Evolutionary conservation across 192 early-diverging fungal genomes (phyloP).

Genomic region (Podila epigama): DNA sequence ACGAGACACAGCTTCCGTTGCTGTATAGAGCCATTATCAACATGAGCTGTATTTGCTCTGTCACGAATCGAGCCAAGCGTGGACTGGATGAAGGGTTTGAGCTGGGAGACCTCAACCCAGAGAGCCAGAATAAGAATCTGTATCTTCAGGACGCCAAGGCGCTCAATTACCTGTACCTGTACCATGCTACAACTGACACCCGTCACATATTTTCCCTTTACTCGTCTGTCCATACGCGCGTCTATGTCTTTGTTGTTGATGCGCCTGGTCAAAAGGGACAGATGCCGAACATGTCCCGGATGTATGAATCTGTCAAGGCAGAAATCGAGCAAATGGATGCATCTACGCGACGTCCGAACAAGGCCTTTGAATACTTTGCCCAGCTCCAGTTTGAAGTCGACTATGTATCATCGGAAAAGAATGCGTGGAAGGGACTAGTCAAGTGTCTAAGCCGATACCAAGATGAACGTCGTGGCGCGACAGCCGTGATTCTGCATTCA

Average conservation of each 20-base stretch:
- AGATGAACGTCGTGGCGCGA: conserved; percentile 66
- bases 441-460: conserved; percentile 67
- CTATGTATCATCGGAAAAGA: conserved; percentile 55
- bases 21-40: conserved; percentile 82
- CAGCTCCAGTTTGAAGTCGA: conserved; percentile 59
- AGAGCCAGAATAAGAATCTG: conserved; percentile 21
- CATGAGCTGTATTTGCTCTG: conserved; percentile 70
- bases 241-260: conserved; percentile 83
- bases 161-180: conserved; percentile 77
- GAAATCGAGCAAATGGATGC: conserved; percentile 44
- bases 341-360: conserved; percentile 36
- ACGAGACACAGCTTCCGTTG: conserved; percentile 89
- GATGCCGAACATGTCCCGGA: conserved; percentile 37
- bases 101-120: conserved; percentile 53
- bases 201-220: conserved; percentile 79
- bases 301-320: conserved; percentile 69
- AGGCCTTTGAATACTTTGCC: conserved; percentile 59
- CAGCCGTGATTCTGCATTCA: conserved; percentile 79
- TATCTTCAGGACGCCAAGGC: conserved; percentile 48
- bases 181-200: conserved; percentile 68
- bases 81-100: conserved; percentile 56
- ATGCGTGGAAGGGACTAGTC: conserved; percentile 65
- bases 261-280: conserved; percentile 47
- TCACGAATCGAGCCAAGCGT: conserved; percentile 20
- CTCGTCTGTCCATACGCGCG: conserved; percentile 58